Evolutionary conservation across 331 rosid species (phyloP).

Genomic region (Malus hybrid): DNA sequence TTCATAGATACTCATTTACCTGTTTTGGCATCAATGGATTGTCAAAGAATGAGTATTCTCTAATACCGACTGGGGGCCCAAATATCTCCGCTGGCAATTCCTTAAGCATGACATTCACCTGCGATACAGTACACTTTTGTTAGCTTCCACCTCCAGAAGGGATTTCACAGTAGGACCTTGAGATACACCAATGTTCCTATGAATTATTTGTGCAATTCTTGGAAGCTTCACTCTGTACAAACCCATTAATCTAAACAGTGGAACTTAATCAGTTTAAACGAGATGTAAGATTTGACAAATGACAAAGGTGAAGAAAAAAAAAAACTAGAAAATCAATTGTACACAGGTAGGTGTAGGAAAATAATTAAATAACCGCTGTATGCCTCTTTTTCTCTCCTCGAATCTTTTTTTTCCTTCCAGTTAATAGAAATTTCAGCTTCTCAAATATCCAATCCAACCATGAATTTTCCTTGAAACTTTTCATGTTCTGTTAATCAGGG

Average conservation of each 20-base stretch:
- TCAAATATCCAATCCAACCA: not conserved
- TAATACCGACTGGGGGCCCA: constrained; percentile 64
- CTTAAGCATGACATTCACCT: constrained; percentile 79
- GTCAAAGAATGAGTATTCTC: constrained; percentile 85
- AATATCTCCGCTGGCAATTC: constrained; percentile 66
- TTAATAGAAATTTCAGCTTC: not conserved
- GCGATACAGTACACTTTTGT: constrained; percentile 19
- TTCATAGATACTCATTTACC: constrained; percentile 33
- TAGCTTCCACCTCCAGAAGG: not conserved
- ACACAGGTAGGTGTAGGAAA: not conserved
- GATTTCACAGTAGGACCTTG: not conserved
- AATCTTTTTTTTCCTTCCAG: not conserved
- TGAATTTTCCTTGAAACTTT: not conserved
- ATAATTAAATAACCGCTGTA: not conserved
- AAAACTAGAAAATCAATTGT: not conserved
- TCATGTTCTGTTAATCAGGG: not conserved
- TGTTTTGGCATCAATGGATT: constrained; percentile 70
- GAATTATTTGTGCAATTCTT: not conserved
- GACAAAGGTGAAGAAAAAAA: not conserved
- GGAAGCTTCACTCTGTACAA: not conserved
- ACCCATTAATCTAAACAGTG: not conserved
- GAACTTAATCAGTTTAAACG: not conserved
- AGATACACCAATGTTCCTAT: not conserved
- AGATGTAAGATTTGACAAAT: not conserved
- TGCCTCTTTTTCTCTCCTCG: not conserved